Base-by-base conservation (phyloP, 352 stramenopile species). In the Pseudoperonospora humuli region DNA sequence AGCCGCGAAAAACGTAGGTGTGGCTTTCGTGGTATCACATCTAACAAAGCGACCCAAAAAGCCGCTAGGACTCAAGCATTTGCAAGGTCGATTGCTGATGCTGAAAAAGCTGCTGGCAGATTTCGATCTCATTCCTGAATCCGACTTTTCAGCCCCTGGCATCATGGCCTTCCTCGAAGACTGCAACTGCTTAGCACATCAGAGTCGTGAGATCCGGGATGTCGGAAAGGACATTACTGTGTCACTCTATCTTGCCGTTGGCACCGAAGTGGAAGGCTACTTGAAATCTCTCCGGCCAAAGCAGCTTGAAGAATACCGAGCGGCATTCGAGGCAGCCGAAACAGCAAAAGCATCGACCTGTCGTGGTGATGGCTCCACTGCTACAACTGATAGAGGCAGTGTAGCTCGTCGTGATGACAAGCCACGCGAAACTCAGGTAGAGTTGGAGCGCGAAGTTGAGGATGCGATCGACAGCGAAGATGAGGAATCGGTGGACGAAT, bases 251-350 rank as follows among this genome's bases (percentile, higher is more conserved):
- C 57, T 73, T 49, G 59, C 85, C 20, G 55, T 72, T 7, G 63
- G 63, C 14, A 19, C 50, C 1, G 77, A 91, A 5, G 67, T 94
- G 2, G 73, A 95, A 51, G 61, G 57, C 1, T 89, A 75, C 45
- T 57, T 97, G 11, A 90, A 84, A 52, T 69, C 65, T 3, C 55
- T 95, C 5, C 72, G 86, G 5, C 79, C 83, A 5, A 97, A 96
- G 57, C 87, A 96, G 50, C 45, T 93, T 15, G 86, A 96, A 38
- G 87, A 96, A 48, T 96, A 96, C 39, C 75, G 93, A 45, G 59
- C 70, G 20, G 84, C 84, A 7, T 97, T 97, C 36, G 77, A 89
- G 41, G 67, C 64, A 7, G 65, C 64, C 13, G 58, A 79, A 39
- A 74, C 60, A 11, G 57, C 65, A 23, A 78, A 75, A 38, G 64